Evolutionary conservation across 768 basidiomycete genomes (phyloP).

Genomic region (Tricholoma matsutake): DNA sequence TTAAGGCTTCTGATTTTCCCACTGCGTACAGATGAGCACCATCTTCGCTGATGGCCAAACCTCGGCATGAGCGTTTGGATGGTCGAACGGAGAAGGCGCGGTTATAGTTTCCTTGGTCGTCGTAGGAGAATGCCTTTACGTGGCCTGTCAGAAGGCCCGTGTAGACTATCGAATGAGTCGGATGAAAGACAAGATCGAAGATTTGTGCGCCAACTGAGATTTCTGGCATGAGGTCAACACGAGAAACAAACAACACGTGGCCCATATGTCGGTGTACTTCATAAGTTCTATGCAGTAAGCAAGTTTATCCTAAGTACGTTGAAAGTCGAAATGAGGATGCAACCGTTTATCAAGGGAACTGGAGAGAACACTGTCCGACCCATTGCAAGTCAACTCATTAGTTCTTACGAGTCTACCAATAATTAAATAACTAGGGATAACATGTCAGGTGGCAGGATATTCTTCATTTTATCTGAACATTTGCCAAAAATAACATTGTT

Average conservation of each 20-base stretch:
- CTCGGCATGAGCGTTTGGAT: constrained; percentile 81
- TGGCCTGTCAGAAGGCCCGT: constrained; percentile 78
- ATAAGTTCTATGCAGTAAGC: no score
- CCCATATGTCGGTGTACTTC: no score
- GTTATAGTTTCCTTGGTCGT: constrained; percentile 61
- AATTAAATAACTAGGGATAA: no score
- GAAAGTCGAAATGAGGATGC: no score
- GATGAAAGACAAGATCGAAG: constrained; percentile 90
- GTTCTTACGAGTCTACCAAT: no score
- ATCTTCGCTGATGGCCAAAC: constrained; percentile 62
- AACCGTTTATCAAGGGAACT: no score
- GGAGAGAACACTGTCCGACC: no score
- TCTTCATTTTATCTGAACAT: no score
- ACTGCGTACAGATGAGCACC: constrained; percentile 72
- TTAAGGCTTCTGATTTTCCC: constrained; percentile 76
- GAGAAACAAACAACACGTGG: neutral
- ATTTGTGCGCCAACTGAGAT: constrained; percentile 74
- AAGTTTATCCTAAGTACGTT: no score
- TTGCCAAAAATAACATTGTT: no score
- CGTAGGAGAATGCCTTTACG: constrained; percentile 78
- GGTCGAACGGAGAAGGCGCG: constrained; percentile 62
- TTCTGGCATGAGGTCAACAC: constrained; percentile 44
- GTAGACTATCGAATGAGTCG: constrained; percentile 66
- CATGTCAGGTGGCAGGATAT: no score
- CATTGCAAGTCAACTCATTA: no score